Base-by-base conservation (phyloP, 805 yeast species). In the Myxozyma lipomycoides region DNA sequence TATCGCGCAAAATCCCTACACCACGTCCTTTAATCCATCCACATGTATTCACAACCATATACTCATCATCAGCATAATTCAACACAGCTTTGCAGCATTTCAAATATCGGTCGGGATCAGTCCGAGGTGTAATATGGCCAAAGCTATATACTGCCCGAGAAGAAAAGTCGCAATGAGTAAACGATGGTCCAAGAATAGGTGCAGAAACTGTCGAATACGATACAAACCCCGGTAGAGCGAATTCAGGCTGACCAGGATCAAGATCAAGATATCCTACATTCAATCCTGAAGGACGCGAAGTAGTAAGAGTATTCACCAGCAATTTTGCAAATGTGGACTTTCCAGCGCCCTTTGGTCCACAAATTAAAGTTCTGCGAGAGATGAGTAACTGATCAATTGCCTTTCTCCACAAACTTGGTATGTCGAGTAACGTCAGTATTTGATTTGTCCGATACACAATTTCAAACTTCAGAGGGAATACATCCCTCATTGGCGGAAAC, bases 21-120 rank as follows among this genome's bases (percentile, higher is more conserved):
- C 97, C 97, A 55, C 79, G 81, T 0, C 96, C 97, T 66, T 85
- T 86, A 26, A 88, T 78, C 96, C 96, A 89, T 0, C 96, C 96
- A 0, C 96, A 91, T 0, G 90, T 78, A 61, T 89, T 89, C 2
- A 88, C 67, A 15, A 70, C 75, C 19, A 51, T 19, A 9, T 25
- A 26, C 18, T 15, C 39, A 15, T 18, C 36, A 21, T 15, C 37
- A 12, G 15, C 12, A 19, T 15, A 30, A 17, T 17, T 18, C 23
- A 77, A 63, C 18, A 86, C 65, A 2, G 71, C 63, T 32, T 66
- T 62, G 3, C 80, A 67, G 17, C 76, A 66, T 0, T 61, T 50
- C 3, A 78, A 55, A 61, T 86, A 89, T 37, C 75, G 65, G 1
- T 62, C 58, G 0, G 96, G 95, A 26, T 75, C 77, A 40, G 79